A percentile compares a stretch with the other conserved stretches of the same genome.
Conservation (phyloP, 2,329 filamentous ascomycete species). For the Ascochyta lentis region DNA sequence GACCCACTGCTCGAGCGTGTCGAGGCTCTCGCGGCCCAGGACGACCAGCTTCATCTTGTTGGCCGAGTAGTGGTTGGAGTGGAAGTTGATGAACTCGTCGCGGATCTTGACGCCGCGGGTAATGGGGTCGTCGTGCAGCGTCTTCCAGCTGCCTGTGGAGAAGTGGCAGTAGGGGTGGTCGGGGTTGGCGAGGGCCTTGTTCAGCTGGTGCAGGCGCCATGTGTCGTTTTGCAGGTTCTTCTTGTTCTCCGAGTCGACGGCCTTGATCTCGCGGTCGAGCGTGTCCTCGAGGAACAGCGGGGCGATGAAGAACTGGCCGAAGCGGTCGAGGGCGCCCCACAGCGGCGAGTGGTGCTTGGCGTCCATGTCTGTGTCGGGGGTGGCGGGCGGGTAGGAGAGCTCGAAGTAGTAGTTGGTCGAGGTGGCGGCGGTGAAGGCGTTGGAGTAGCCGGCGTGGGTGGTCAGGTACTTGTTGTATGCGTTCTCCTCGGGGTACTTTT, state of each 20-base stretch:
- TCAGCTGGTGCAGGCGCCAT: conserved; percentile 86
- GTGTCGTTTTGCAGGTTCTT: conserved; percentile 93
- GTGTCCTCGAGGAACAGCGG: conserved; percentile 86
- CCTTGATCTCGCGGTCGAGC: conserved; percentile 83
- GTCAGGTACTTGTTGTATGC: conserved; percentile 94
- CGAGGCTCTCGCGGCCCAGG: conserved; percentile 79
- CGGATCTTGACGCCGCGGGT: conserved; percentile 81
- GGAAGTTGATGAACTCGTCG: conserved; percentile 91
- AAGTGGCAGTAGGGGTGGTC: conserved; percentile 91
- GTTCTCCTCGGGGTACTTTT: conserved; percentile 83
- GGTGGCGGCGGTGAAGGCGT: conserved; percentile 91
- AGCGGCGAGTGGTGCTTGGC: conserved; percentile 64
- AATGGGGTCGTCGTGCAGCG: conserved; percentile 82
- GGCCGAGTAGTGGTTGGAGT: conserved; percentile 87
- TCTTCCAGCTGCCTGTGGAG: conserved; percentile 86
- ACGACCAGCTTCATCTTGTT: conserved; percentile 94
- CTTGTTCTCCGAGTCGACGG: conserved; percentile 96
- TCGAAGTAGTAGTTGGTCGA: conserved; percentile 99
- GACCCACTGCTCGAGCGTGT: conserved; percentile 84
- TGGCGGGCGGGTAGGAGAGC: conserved; percentile 72
- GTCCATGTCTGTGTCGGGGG: conserved; percentile 41
- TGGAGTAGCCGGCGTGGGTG: conserved; percentile 87
- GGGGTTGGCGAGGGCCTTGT: conserved; percentile 86
- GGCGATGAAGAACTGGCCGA: conserved; percentile 91
- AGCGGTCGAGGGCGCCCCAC: conserved; percentile 84